These are phyloP conservation scores for Trichocladium uniseriatum DNA, from an alignment of 495 filamentous ascomycete genomes.

Conservation along the genomic window DNA sequence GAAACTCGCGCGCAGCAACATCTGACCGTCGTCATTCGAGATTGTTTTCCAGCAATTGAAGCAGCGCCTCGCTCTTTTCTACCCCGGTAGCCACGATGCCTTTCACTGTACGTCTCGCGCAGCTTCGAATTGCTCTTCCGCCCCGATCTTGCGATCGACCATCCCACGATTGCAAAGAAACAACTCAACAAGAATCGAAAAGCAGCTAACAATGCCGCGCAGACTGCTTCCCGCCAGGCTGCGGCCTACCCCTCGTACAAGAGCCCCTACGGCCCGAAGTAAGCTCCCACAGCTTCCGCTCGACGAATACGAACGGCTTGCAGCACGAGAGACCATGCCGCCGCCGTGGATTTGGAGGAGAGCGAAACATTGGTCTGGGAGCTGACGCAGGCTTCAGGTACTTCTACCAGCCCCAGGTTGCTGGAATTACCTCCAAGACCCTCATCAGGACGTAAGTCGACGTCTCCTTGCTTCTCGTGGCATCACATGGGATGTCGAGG, in stretches of 20 bases:
- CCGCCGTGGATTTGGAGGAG: background rate
- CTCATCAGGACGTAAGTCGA: conserved; percentile 31
- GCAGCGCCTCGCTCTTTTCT: conserved; percentile 19
- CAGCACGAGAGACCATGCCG: background rate
- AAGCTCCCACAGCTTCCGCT: conserved; percentile 20
- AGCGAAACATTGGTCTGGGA: background rate
- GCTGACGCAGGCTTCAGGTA: conserved; percentile 35
- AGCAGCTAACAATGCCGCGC: conserved; percentile 8
- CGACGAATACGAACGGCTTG: background rate
- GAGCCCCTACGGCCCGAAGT: conserved; percentile 45
- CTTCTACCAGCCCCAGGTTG: conserved; percentile 36
- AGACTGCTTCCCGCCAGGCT: conserved; percentile 30
- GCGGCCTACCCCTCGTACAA: conserved; percentile 32
- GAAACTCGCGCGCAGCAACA: conserved; percentile 29
- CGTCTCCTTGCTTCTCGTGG: background rate
- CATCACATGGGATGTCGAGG: no score
- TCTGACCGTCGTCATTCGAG: conserved; percentile 9
- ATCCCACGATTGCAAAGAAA: background rate
- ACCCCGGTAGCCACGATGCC: conserved; percentile 29
- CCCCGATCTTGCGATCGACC: background rate
- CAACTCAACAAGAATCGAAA: background rate
- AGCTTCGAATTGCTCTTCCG: background rate
- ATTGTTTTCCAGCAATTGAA: conserved; percentile 25
- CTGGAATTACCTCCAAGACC: conserved; percentile 30
- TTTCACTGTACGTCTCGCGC: conserved; percentile 27